These are phyloP conservation scores for Austropuccinia psidii DNA, from an alignment of 1,284 basidiomycete species.

Conservation along the genomic window DNA sequence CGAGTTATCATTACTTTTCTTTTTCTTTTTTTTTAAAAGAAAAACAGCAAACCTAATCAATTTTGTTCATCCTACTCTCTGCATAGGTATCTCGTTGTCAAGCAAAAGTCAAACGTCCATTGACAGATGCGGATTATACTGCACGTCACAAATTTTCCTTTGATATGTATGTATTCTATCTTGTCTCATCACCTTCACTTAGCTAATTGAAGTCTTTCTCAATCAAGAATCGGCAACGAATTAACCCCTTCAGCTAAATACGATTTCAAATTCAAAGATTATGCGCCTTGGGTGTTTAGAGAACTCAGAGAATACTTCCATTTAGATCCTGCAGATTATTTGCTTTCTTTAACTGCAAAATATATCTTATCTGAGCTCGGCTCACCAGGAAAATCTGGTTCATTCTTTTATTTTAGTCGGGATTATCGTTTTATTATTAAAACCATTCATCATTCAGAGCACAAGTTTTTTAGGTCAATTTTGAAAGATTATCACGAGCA, in stretches of 20 bases:
- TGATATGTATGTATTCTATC: constrained; percentile 64
- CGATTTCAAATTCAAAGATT: constrained; percentile 99
- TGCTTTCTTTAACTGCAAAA: constrained; percentile 88
- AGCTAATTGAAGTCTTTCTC: neutral
- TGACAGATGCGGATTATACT: constrained; percentile 78
- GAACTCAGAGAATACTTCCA: constrained; percentile 89
- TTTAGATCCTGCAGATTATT: constrained; percentile 92
- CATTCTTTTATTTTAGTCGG: constrained; percentile 97
- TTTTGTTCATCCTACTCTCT: neutral
- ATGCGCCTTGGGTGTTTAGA: constrained; percentile 95
- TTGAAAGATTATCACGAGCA: constrained; percentile 80
- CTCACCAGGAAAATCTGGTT: constrained; percentile 96
- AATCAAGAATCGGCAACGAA: constrained; percentile 80
- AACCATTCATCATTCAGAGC: constrained; percentile 88
- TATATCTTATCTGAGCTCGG: constrained; percentile 97
- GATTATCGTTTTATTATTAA: constrained; percentile 99
- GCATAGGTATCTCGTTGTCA: constrained; percentile 82
- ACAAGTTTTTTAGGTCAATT: constrained; percentile 82
- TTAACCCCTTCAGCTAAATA: constrained; percentile 91
- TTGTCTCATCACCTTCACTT: neutral
- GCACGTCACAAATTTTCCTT: constrained; percentile 94
- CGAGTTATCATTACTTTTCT: constrained; percentile 51
- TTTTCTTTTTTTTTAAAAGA: neutral
- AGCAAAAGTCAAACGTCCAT: constrained; percentile 77
- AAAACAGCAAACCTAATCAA: neutral